Conservation (phyloP, 2,329 filamentous ascomycete genomes). For the Karstenula rhodostoma region DNA sequence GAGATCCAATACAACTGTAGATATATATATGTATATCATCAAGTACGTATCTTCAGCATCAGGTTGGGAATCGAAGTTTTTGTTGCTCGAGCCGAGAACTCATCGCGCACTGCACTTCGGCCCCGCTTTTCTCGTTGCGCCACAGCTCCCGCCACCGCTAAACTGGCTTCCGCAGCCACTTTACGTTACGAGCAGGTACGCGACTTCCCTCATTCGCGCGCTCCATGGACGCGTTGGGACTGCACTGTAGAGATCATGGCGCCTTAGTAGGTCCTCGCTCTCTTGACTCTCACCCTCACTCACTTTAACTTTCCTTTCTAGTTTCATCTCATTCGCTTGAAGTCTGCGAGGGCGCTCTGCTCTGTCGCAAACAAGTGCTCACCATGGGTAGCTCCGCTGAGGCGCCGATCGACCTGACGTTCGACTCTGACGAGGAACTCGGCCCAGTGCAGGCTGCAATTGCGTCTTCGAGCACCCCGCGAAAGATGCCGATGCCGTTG, state of each 20-base stretch:
- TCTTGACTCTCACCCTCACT: not conserved
- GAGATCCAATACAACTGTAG: too few relatives aligned
- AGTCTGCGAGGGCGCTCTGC: not conserved
- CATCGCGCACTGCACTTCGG: not conserved
- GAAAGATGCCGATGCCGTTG: not conserved
- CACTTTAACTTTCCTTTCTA: not conserved
- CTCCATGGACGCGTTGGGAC: constrained; percentile 1
- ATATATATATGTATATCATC: too few relatives aligned
- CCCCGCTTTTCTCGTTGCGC: not conserved
- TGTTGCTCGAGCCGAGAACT: not conserved
- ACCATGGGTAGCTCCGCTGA: constrained; percentile 4
- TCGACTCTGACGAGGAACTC: not conserved
- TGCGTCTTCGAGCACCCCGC: not conserved
- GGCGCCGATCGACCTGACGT: constrained; percentile 1
- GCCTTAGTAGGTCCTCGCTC: not conserved
- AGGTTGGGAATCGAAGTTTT: not conserved
- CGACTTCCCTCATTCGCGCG: not conserved
- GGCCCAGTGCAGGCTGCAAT: not conserved
- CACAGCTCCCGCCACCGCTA: not conserved
- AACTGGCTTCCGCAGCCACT: not conserved
- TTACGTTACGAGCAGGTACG: too few relatives aligned
- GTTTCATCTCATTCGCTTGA: not conserved
- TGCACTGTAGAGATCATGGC: constrained; percentile 2
- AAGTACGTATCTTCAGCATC: too few relatives aligned
- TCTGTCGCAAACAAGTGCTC: not conserved